Conservation (phyloP, 73 alveolate species). For the Tetrahymena malaccensis region DNA sequence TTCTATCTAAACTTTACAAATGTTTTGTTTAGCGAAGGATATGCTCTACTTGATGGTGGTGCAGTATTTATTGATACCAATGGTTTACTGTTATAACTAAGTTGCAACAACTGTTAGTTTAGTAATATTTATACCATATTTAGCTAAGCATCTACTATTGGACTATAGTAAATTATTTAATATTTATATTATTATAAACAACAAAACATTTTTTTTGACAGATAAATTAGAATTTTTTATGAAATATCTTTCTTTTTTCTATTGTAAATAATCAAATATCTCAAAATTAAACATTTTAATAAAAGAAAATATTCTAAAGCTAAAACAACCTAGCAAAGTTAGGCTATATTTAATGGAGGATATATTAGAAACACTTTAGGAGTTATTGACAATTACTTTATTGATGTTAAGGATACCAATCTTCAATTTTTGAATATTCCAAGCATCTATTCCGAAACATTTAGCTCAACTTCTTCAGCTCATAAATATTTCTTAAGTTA, state of each 20-base stretch:
- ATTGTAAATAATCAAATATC: no score
- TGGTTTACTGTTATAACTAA: neutral
- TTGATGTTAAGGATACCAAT: neutral
- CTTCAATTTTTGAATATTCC: neutral
- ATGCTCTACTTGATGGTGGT: neutral
- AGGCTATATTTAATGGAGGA: neutral
- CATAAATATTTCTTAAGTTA: neutral
- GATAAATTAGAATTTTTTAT: no score
- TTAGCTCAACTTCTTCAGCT: neutral
- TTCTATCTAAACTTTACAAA: neutral
- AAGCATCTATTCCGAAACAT: neutral
- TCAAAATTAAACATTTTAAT: neutral
- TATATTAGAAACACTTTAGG: neutral
- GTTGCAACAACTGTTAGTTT: neutral
- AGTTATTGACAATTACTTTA: neutral
- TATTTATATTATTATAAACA: no score
- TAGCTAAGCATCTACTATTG: neutral
- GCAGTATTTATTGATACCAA: neutral
- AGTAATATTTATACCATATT: neutral
- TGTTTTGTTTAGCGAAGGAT: neutral
- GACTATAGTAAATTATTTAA: no score
- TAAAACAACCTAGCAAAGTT: neutral
- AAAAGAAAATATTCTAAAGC: neutral
- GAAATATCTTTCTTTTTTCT: no score
- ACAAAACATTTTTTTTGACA: no score